These are phyloP conservation scores for Solanum bukasovii DNA, from an alignment of 257 asterid species.

Conservation along the genomic window DNA sequence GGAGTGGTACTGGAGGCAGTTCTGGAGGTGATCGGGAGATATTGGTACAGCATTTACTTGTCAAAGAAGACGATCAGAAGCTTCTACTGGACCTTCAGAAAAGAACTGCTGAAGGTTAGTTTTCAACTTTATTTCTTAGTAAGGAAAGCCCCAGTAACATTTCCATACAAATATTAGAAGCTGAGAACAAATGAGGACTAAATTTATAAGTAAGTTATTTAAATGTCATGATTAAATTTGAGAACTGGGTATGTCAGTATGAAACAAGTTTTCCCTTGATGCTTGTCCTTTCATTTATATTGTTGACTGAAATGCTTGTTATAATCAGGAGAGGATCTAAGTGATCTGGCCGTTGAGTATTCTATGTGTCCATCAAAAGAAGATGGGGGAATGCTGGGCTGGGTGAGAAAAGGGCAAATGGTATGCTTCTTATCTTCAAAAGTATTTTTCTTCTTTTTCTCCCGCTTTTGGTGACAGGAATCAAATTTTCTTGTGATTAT, in stretches of 20 bases:
- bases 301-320: conserved; percentile 18
- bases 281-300: not conserved
- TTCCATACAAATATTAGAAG: not conserved
- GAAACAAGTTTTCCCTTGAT: not conserved
- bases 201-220: not conserved
- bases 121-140: not conserved
- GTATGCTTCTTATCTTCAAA: conserved; percentile 34
- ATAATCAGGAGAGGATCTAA: conserved; percentile 80
- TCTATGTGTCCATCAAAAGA: conserved; percentile 92
- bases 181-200: not conserved
- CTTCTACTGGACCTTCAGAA: conserved; percentile 69
- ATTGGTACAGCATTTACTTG: conserved; percentile 88
- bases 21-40: conserved; percentile 54
- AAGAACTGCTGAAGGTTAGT: conserved; percentile 59
- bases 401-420: conserved; percentile 99
- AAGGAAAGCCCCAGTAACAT: not conserved
- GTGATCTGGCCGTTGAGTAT: conserved; percentile 85
- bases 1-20: conserved; percentile 38
- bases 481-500: not conserved
- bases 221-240: not conserved
- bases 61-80: conserved; percentile 79
- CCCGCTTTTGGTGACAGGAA: not conserved
- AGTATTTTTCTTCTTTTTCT: not conserved
- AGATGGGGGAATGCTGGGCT: conserved; percentile 98
- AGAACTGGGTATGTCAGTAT: not conserved